phyloP scores from a whole-genome alignment of 345 rosid genomes.

The Hibiscus trionum region DNA sequence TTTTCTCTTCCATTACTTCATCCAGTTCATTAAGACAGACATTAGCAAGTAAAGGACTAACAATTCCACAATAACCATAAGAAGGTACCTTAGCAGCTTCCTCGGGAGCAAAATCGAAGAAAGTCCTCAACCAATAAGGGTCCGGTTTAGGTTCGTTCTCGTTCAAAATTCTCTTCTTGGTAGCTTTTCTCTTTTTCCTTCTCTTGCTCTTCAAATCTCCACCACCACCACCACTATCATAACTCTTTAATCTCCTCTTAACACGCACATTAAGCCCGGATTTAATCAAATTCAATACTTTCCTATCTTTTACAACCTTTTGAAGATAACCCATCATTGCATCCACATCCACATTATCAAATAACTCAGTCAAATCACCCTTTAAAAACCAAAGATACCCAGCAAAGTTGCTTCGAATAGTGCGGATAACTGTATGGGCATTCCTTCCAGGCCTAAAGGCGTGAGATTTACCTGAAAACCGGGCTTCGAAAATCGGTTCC shows the following conservation, averaged over 20 bases:
- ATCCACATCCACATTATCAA: conserved; percentile 37
- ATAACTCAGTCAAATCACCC: conserved; percentile 66
- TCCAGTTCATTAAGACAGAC: conserved; percentile 81
- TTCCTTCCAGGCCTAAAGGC: conserved; percentile 90
- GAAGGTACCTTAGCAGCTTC: conserved; percentile 83
- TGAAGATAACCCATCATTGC: conserved; percentile 50
- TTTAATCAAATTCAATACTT: conserved; percentile 53
- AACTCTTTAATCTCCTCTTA: conserved; percentile 22
- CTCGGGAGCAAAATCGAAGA: conserved; percentile 76
- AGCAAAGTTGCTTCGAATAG: conserved; percentile 77
- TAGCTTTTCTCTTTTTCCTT: conserved; percentile 39
- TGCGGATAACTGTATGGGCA: conserved; percentile 83
- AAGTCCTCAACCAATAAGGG: conserved; percentile 90
- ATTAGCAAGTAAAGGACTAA: conserved; percentile 90
- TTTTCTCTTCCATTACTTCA: conserved; percentile 63
- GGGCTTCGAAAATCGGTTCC: conserved; percentile 74
- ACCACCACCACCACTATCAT: conserved; percentile 4
- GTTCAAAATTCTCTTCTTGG: conserved; percentile 65
- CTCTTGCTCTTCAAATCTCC: conserved; percentile 27
- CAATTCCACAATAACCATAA: conserved; percentile 78
- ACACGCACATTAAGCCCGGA: conserved; percentile 34
- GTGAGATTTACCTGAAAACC: conserved; percentile 63
- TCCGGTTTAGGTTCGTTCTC: conserved; percentile 92
- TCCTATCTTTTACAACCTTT: conserved; percentile 64
- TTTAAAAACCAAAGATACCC: conserved; percentile 90